These are phyloP conservation scores for Nigrospora oryzae DNA, from an alignment of 2,329 filamentous ascomycete species.

Conservation along the genomic window DNA sequence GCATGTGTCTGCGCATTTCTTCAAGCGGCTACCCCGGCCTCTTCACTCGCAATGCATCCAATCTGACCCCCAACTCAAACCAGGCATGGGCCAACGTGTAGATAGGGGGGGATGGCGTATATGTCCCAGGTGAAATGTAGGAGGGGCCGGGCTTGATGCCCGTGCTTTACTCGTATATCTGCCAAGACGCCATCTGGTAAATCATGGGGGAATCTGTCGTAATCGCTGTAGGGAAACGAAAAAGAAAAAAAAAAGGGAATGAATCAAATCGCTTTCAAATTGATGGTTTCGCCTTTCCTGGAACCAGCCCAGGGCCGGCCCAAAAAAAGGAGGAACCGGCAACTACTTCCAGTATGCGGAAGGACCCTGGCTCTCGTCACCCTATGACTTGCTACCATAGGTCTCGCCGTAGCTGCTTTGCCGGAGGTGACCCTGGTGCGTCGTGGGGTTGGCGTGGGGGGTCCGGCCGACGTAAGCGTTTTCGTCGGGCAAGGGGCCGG, in stretches of 20 bases:
- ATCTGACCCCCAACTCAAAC: no score
- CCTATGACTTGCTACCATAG: conserved; percentile 8
- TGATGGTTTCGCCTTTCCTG: not conserved
- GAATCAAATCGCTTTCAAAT: not conserved
- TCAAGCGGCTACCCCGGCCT: no score
- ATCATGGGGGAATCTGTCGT: not conserved
- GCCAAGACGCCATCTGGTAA: no score
- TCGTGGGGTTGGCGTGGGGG: conserved; percentile 9
- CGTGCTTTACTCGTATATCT: no score
- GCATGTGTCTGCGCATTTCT: no score
- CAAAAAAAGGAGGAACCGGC: not conserved
- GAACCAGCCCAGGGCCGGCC: not conserved
- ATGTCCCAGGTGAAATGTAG: no score
- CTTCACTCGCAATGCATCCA: no score
- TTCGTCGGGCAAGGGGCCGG: not conserved
- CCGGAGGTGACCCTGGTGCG: conserved; percentile 8
- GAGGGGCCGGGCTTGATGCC: no score
- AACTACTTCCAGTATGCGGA: no score
- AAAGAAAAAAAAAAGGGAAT: not conserved
- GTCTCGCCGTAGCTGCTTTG: conserved; percentile 12
- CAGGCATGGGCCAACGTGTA: no score
- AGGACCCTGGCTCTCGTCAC: not conserved
- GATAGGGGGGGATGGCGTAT: no score
- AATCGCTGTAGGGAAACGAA: not conserved
- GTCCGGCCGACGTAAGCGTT: conserved; percentile 6